Evolutionary conservation across 495 filamentous ascomycete genomes (phyloP).

Genomic region (Penicillium chermesinum): DNA sequence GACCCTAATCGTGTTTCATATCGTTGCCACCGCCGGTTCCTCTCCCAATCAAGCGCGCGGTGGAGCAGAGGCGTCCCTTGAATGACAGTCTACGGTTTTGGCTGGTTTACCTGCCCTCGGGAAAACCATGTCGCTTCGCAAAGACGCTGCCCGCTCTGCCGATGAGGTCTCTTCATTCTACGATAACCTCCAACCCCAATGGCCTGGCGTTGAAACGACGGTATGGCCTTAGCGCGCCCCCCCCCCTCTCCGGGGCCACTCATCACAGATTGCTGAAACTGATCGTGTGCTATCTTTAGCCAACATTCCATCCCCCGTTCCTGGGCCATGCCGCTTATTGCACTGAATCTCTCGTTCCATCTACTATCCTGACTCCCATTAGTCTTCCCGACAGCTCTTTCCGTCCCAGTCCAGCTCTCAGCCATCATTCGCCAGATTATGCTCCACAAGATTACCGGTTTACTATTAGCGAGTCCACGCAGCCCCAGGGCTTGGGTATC

Average conservation of each 20-base stretch:
- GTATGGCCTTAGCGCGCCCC: constrained; percentile 35
- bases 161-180: constrained; percentile 32
- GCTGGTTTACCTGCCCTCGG: constrained; percentile 1
- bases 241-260: background rate
- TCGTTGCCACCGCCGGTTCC: constrained; percentile 15
- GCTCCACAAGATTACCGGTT: constrained; percentile 30
- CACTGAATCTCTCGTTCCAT: constrained; percentile 25
- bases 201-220: constrained; percentile 29
- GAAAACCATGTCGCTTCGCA: constrained; percentile 20
- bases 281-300: constrained; percentile 13
- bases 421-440: constrained; percentile 35
- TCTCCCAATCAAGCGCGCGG: constrained; percentile 16
- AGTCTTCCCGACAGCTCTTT: constrained; percentile 39
- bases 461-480: constrained; percentile 22
- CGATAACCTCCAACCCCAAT: constrained; percentile 23
- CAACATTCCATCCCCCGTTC: constrained; percentile 23
- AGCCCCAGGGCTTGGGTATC: constrained; percentile 39
- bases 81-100: constrained; percentile 1
- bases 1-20: constrained; percentile 23
- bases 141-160: constrained; percentile 14
- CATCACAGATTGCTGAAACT: background rate
- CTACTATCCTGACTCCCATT: constrained; percentile 34
- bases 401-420: constrained; percentile 34
- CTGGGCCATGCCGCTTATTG: constrained; percentile 31
- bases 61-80: background rate